Base-by-base conservation (phyloP, 163 green algal species). In the Trebouxia gelatinosa region DNA sequence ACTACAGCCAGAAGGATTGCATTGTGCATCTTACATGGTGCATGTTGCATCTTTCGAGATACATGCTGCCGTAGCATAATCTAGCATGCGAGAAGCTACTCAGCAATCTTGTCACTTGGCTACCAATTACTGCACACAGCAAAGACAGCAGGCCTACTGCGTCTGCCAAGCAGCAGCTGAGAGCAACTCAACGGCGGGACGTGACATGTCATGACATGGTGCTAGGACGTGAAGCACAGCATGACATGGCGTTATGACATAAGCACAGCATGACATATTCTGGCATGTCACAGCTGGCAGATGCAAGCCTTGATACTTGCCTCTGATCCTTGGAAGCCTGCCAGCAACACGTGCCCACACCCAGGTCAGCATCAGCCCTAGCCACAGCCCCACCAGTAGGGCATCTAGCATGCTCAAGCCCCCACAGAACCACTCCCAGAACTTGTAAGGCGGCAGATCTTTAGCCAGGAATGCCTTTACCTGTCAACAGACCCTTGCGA, bases 391-490 rank as follows among this genome's bases (percentile, higher is more conserved):
- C 1, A 86, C 26, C 32, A 87, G 38, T 1, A 82, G 28, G 0
- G n/a, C 11, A 51, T 89, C 85, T 2, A 68, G 23, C 28, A 86
- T 77, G 7, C 11, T 79, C 79, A 89, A 79, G n/a, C 85, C 82
- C 7, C 82, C 85, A 23, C 75, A 86, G 62, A 75, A 80, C 65
- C 75, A 78, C 1, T 43, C 31, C 66, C 67, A 89, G 31, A 89
- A 81, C 6, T 72, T 32, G 13, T 78, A 58, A 0, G 82, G 82
- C 9, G 79, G 79, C 0, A 83, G 35, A 37, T 89, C 38, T 50
- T 58, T 80, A 7, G 31, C 35, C 62, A 85, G 38, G 4, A 80
- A 35, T 23, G 51, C 61, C 48, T 72, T 62, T 0, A 70, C 64
- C 80, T 82, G 74, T 13, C 46, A 58, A n/a, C 13, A 58, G 46